Conservation (phyloP, 768 basidiomycete species). For the Termitomyces sp. region DNA sequence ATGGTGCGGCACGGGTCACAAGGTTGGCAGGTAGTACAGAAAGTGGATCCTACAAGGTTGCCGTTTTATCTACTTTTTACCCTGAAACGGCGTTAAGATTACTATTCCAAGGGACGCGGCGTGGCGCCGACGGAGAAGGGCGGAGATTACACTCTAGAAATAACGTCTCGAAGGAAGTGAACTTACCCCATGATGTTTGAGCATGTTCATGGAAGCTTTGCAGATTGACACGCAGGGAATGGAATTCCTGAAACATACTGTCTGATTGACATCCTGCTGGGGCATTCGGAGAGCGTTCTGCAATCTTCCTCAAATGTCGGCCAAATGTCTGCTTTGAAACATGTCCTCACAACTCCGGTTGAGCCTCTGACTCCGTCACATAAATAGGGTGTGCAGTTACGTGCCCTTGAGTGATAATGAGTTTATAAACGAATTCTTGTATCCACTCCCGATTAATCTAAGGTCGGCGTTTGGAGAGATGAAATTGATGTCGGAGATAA, state of each 20-base stretch:
- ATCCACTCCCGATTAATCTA: background rate
- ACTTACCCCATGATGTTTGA: background rate
- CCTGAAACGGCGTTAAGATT: background rate
- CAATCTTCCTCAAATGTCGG: background rate
- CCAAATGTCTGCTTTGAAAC: background rate
- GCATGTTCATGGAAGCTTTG: background rate
- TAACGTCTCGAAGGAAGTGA: background rate
- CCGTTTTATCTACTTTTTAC: background rate
- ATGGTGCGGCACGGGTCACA: background rate
- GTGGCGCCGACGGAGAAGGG: background rate
- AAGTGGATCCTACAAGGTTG: background rate
- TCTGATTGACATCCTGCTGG: background rate
- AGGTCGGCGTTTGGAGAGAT: background rate
- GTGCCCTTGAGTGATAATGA: background rate
- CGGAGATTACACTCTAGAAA: background rate
- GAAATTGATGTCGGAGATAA: slow-evolving; percentile 12
- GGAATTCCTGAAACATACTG: background rate
- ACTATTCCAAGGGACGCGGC: background rate
- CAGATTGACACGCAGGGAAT: background rate
- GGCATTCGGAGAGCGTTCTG: background rate
- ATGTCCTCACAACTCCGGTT: background rate
- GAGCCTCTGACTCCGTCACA: background rate
- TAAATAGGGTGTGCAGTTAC: background rate
- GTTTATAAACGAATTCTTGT: background rate
- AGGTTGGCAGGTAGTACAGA: background rate